A percentile compares a stretch with the other conserved stretches of the same genome.
These are phyloP conservation scores for Thielaviopsis musarum DNA, from an alignment of 2,329 filamentous ascomycete species.

Conservation along the genomic window DNA sequence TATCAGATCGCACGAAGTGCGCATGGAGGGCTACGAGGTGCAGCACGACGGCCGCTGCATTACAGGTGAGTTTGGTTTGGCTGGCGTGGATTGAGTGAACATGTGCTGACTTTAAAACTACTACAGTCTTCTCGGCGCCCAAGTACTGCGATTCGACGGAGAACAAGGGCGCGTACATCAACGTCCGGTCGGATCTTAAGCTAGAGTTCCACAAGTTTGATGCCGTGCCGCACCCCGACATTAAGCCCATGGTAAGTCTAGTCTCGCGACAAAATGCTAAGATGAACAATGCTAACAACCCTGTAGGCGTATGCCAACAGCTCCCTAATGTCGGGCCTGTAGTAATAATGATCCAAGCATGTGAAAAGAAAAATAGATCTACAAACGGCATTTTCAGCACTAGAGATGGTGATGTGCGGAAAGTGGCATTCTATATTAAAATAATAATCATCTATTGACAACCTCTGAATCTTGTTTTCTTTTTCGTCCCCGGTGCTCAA, in stretches of 20 bases:
- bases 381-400: background rate
- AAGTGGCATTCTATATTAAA: background rate
- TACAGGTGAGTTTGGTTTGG: constrained; percentile 43
- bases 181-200: constrained; percentile 82
- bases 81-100: background rate
- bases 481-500: background rate
- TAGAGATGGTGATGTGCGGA: background rate
- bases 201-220: constrained; percentile 87
- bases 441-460: background rate
- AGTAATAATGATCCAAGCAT: background rate
- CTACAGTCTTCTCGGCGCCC: constrained; percentile 78
- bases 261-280: background rate
- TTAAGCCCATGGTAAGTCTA: constrained; percentile 66
- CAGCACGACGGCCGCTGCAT: constrained; percentile 94
- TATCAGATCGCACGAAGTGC: constrained; percentile 92
- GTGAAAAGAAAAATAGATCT: background rate
- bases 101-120: background rate
- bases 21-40: constrained; percentile 98
- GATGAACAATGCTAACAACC: background rate
- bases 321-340: constrained; percentile 47
- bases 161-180: constrained; percentile 97
- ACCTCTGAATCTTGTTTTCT: background rate
- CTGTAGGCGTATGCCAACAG: constrained; percentile 65
- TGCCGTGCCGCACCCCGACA: constrained; percentile 87
- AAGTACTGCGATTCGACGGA: constrained; percentile 96